These are phyloP conservation scores for Bisporella sp. DNA, from an alignment of 2,329 filamentous ascomycete species.

Conservation along the genomic window DNA sequence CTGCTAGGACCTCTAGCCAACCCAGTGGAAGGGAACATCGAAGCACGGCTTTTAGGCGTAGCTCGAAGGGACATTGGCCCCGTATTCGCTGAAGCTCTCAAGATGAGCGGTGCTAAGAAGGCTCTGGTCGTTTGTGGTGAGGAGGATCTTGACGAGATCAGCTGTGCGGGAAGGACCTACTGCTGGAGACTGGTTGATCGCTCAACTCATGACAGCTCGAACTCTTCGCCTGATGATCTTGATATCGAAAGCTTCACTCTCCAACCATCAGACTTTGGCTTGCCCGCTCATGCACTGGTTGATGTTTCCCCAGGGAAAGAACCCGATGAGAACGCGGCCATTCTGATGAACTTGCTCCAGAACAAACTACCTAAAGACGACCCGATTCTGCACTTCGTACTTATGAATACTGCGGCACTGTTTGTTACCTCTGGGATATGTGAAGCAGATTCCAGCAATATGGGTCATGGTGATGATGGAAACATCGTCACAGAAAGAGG, in stretches of 20 bases:
- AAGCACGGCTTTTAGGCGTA: conserved; percentile 90
- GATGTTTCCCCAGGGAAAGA: conserved; percentile 80
- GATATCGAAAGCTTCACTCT: conserved; percentile 71
- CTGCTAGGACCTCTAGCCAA: conserved; percentile 89
- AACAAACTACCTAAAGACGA: conserved; percentile 69
- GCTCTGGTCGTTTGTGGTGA: conserved; percentile 87
- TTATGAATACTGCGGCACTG: conserved; percentile 87
- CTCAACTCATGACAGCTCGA: conserved; percentile 30
- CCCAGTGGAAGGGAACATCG: conserved; percentile 75
- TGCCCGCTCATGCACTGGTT: conserved; percentile 64
- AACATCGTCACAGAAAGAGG: conserved; percentile 75
- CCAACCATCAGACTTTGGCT: conserved; percentile 79
- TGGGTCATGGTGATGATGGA: conserved; percentile 76
- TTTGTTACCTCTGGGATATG: conserved; percentile 82
- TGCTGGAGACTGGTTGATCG: conserved; percentile 74
- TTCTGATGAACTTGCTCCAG: conserved; percentile 68
- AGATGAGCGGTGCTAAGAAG: conserved; percentile 69
- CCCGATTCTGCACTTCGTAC: conserved; percentile 85
- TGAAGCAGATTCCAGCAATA: conserved; percentile 71
- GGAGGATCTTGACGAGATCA: conserved; percentile 93
- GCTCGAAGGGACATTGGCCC: conserved; percentile 80
- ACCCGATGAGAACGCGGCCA: conserved; percentile 80
- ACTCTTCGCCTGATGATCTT: conserved; percentile 33
- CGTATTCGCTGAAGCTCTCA: conserved; percentile 81
- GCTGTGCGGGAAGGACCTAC: conserved; percentile 78